Base-by-base conservation (phyloP, 2,329 filamentous ascomycete species). In the Graphiopsis chlorocephala region DNA sequence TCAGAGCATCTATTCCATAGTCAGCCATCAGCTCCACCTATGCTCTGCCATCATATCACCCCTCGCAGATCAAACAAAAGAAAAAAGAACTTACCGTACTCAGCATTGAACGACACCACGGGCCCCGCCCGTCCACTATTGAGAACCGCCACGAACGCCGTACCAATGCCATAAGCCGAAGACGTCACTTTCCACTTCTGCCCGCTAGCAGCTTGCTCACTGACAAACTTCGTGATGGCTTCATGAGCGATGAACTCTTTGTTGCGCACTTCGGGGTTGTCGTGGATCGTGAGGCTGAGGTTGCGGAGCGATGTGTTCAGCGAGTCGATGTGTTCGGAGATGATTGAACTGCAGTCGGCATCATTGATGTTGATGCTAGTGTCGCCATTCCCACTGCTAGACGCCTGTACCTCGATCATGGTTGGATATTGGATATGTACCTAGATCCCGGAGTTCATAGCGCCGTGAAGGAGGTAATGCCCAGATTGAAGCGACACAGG, bases 101-200 rank as follows among this genome's bases (percentile, higher is more conserved):
- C 79, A 0, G 75, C 77, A 64, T 81, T 80, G 64, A 82, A 82
- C 15, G 77, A 78, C 11, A 82, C 78, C 0, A 77, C 79, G 1
- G 68, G 66, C 10, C 67, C 68, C 20, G 75, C 8, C 57, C 71
- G 3, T 85, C 11, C 69, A 64, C 76, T 82, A 63, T 83, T 79
- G 64, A 77, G 84, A 1, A 81, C 79, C 4, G 83, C 83, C 28
- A 81, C 78, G 77, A 84, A 86, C 14, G 84, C 84, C 2, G 84
- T 86, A 35, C 77, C 75, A 66, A 86, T 77, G 10, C 78, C 80
- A 67, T 84, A 85, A 0, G 82, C 83, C 1, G 52, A 50, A 8
- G 38, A 47, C 10, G 23, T 50, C 15, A 64, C 53, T 14, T 50
- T 12, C 61, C 61, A 64, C 15, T 52, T 45, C 47, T 48, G 78